Percentiles rank a stretch among this genome's conserved stretches.
Conservation (phyloP, 192 early-diverging fungal species). For the Backusella sp. region DNA sequence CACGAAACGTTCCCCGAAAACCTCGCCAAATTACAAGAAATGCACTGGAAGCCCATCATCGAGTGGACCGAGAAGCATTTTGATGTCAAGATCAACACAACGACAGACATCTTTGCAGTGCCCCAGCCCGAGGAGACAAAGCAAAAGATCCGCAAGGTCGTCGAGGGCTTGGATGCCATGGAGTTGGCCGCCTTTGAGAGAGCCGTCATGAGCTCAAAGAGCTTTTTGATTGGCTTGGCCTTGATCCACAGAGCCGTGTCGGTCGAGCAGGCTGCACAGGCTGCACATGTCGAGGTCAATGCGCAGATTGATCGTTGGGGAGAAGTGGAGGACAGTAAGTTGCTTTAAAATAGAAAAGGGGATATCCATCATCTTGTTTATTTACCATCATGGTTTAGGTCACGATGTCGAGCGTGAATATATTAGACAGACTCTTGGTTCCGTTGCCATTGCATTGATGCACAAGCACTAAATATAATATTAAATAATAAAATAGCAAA, state of each 20-base stretch:
- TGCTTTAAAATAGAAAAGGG: too few relatives aligned
- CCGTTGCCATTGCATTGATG: constrained; percentile 57
- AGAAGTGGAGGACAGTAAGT: constrained; percentile 79
- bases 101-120: constrained; percentile 66
- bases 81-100: constrained; percentile 67
- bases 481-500: too few relatives aligned
- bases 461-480: constrained; percentile 23
- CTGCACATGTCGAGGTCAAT: constrained; percentile 81
- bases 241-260: constrained; percentile 73
- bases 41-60: constrained; percentile 80
- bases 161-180: constrained; percentile 62
- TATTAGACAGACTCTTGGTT: constrained; percentile 72
- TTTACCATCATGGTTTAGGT: constrained; percentile 29
- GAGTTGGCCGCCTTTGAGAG: constrained; percentile 89
- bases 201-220: constrained; percentile 82
- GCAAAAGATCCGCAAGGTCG: constrained; percentile 49
- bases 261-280: constrained; percentile 73
- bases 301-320: constrained; percentile 93
- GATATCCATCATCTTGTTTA: too few relatives aligned
- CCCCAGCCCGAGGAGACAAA: constrained; percentile 65
- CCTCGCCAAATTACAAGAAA: constrained; percentile 77
- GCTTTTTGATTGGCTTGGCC: constrained; percentile 88
- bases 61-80: constrained; percentile 70
- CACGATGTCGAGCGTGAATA: constrained; percentile 79
- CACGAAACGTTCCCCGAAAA: constrained; percentile 76